These are phyloP conservation scores for Lipomyces orientalis DNA, from an alignment of 805 yeast species.

Conservation along the genomic window DNA sequence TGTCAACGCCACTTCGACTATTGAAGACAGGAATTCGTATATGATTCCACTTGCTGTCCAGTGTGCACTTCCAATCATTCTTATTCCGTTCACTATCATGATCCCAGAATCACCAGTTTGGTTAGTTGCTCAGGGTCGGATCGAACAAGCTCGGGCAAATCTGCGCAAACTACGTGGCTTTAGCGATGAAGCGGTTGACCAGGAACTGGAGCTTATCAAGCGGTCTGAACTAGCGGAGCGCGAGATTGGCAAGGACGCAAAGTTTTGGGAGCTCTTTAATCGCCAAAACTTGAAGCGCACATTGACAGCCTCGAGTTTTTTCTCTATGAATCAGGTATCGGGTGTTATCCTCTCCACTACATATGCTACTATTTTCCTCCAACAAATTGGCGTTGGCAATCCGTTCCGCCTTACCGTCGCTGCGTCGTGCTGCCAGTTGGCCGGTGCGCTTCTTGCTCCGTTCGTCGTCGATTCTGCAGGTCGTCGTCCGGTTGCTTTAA, in stretches of 20 bases:
- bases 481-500: constrained; percentile 18
- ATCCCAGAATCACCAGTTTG: constrained; percentile 17
- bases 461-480: constrained; percentile 15
- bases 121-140: constrained; percentile 11
- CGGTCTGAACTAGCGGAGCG: constrained; percentile 7
- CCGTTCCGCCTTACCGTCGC: constrained; percentile 14
- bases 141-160: constrained; percentile 7
- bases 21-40: constrained; percentile 1
- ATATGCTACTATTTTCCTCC: constrained; percentile 14
- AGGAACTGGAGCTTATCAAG: constrained; percentile 3
- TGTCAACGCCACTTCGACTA: constrained; percentile 15
- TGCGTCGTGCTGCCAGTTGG: constrained; percentile 19
- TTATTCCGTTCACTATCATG: constrained; percentile 3
- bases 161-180: constrained; percentile 16
- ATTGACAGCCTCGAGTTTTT: constrained; percentile 8
- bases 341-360: constrained; percentile 21
- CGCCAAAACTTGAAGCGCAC: constrained; percentile 18
- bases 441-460: constrained; percentile 20
- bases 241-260: background rate
- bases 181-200: constrained; percentile 10
- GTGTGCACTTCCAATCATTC: constrained; percentile 12
- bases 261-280: constrained; percentile 16
- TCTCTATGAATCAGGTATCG: constrained; percentile 18
- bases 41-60: constrained; percentile 20
- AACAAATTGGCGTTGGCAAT: constrained; percentile 12